Base-by-base conservation (phyloP, 805 yeast genomes). In the Starmerella potacharoeniae region DNA sequence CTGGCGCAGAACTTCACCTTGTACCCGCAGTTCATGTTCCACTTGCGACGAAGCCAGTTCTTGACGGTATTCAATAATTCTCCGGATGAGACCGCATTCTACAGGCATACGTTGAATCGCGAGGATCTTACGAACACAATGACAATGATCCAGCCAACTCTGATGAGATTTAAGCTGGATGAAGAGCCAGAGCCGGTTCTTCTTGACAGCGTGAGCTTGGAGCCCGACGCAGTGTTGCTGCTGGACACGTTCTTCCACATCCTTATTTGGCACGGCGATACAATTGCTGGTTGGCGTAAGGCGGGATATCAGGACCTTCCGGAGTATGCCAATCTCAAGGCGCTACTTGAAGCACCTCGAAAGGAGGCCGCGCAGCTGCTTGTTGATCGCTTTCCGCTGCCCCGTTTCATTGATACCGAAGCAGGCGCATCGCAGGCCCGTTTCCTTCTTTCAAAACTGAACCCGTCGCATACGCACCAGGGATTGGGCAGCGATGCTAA, bases 361-460 rank as follows among this genome's bases (percentile, higher is more conserved):
- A 77, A 78, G 53, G 99, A 93, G 71, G 97, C 97, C 28, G 91
- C 95, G 6, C 88, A 84, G 64, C 76, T 95, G 60, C 80, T 93
- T 65, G 80, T 85, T 40, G 97, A 93, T 68, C 80, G 99, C 68
- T 91, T 88, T 81, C 99, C 99, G 64, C 77, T 93, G 66, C 99
- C 99, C 49, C 81, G 98, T 72, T 93, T 91, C 67, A 90, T 93
- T 63, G 96, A 91, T 65, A 88, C 96, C 57, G 97, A 91, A 68
- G 97, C 91, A 64, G 97, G 98, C 65, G 97, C 96, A 54, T 90
- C 97, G 14, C 99, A 93, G 73, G 97, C 97, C 2, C 83, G 99
- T 73, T 93, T 93, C 77, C 77, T 93, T 71, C 82, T 88, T 71
- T 87, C 97, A 33, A 93, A 89, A 72, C 80, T 93, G 70, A 93